Base-by-base conservation (phyloP, 2,329 filamentous ascomycete genomes). In the Cryphonectria radicalis region DNA sequence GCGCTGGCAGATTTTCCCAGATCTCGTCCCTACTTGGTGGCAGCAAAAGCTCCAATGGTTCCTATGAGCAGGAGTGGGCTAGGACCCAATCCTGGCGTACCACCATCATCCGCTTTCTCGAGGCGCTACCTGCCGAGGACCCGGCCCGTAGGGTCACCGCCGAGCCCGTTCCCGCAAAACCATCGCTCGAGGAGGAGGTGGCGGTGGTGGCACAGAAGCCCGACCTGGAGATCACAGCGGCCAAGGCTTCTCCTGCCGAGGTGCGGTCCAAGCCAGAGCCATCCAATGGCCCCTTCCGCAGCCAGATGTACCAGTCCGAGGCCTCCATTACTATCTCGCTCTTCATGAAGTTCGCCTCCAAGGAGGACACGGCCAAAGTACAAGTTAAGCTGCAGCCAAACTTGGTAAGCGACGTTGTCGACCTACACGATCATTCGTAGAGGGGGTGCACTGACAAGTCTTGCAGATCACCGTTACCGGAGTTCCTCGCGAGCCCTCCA, bases 31-130 rank as follows among this genome's bases (percentile, higher is more conserved):
- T 65, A 60, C 68, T 81, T 71, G 66, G 71, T 4, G 35, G 37
- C 5, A 19, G 43, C 57, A 13, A 35, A 17, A 59, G 63, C 5
- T 69, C 67, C 32, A 81, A 80, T 68, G 74, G 25, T 11, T 62
- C 70, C 0, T 72, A 75, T 3, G 70, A 78, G 59, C 72, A 79
- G 77, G 78, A 78, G 57, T 81, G 79, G 79, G 82, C 83, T 40
- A 80, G 81, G 43, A 86, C 85, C 0, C 82, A 82, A 67, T 79
- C 81, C 0, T 81, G 86, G 78, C 82, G 88, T 4, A 75, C 83
- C 32, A 84, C 87, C 77, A 81, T 83, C n/a, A 79, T 90, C 10
- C 77, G 75, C 0, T 77, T 77, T 35, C 77, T 90, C 80, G 81
- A 83, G 62, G 80, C 78, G 64, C 78, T 88, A 35, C 82, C 84